These are phyloP conservation scores for Saccharum hybrid DNA, from an alignment of 202 grass and related monocot species.

Conservation along the genomic window DNA sequence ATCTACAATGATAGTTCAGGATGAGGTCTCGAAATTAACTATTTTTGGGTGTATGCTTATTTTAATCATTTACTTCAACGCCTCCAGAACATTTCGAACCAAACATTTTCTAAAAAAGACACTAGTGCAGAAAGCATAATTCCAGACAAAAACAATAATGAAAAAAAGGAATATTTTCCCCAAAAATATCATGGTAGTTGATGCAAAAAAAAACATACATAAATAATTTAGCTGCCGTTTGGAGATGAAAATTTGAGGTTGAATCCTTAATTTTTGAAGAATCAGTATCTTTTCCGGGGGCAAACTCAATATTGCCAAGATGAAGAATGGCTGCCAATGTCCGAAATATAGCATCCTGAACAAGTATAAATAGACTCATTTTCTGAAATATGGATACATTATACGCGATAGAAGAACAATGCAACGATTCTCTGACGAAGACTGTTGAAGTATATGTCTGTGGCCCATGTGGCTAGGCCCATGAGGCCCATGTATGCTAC, in stretches of 20 bases:
- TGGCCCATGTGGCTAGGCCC: no score
- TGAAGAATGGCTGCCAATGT: constrained; percentile 99
- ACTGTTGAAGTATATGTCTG: no score
- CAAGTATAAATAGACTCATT: constrained; percentile 43
- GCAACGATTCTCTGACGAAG: no score
- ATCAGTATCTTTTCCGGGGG: constrained; percentile 80
- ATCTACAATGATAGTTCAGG: not conserved
- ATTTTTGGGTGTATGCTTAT: not conserved
- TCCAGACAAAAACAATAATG: constrained; percentile 13
- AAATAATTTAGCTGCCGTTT: constrained; percentile 83
- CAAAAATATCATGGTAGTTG: not conserved
- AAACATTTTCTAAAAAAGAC: not conserved
- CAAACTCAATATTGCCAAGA: constrained; percentile 99
- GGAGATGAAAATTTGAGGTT: constrained; percentile 81
- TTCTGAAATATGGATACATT: constrained; percentile 33
- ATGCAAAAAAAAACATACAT: constrained; percentile 63
- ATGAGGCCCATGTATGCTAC: no score
- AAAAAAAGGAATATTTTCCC: not conserved
- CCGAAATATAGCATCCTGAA: constrained; percentile 94
- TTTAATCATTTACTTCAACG: constrained; percentile 9
- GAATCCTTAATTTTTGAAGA: constrained; percentile 87
- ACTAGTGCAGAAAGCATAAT: not conserved
- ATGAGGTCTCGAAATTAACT: constrained; percentile 1
- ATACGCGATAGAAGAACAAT: no score
- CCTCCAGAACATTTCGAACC: constrained; percentile 3